Evolutionary conservation across 371 early-diverging fungal genomes (phyloP).

Genomic region (Rhizomucor pusillus): DNA sequence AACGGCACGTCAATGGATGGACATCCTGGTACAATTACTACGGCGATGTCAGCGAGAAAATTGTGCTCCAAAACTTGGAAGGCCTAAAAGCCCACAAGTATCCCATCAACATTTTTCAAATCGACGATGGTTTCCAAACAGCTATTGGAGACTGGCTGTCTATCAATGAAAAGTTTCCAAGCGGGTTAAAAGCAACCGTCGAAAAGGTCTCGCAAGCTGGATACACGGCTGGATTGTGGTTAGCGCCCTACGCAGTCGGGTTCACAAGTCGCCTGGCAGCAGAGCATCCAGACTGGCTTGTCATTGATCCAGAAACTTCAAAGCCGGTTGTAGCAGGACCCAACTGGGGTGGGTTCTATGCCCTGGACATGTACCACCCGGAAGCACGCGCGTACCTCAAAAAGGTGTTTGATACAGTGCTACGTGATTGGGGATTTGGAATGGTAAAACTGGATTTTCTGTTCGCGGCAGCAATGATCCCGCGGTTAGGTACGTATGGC

Average conservation of each 20-base stretch:
- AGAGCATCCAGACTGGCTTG: slow-evolving; percentile 57
- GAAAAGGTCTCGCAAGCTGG: slow-evolving; percentile 39
- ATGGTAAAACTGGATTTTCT: slow-evolving; percentile 61
- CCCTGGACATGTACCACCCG: slow-evolving; percentile 50
- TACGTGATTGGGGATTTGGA: slow-evolving; percentile 55
- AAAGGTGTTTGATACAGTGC: slow-evolving; percentile 47
- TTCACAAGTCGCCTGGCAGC: slow-evolving; percentile 42
- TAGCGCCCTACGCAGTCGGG: slow-evolving; percentile 59
- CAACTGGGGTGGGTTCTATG: slow-evolving; percentile 54
- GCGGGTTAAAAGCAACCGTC: slow-evolving; percentile 45
- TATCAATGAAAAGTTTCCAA: slow-evolving; percentile 51
- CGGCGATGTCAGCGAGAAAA: slow-evolving; percentile 51
- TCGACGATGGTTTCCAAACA: slow-evolving; percentile 60
- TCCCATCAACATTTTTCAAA: slow-evolving; percentile 60
- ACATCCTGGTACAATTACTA: slow-evolving; percentile 63
- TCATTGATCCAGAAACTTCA: slow-evolving; percentile 30
- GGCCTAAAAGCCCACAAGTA: slow-evolving; percentile 38
- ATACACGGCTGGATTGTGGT: slow-evolving; percentile 55
- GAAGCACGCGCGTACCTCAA: slow-evolving; percentile 48
- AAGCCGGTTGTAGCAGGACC: slow-evolving; percentile 43
- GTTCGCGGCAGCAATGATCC: slow-evolving; percentile 60
- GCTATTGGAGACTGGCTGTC: slow-evolving; percentile 62
- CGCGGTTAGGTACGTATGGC: slow-evolving; percentile 34
- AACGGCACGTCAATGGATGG: slow-evolving; percentile 53
- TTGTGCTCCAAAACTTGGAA: slow-evolving; percentile 45